Base-by-base conservation (phyloP, 768 basidiomycete species). In the Lentinula boryana region DNA sequence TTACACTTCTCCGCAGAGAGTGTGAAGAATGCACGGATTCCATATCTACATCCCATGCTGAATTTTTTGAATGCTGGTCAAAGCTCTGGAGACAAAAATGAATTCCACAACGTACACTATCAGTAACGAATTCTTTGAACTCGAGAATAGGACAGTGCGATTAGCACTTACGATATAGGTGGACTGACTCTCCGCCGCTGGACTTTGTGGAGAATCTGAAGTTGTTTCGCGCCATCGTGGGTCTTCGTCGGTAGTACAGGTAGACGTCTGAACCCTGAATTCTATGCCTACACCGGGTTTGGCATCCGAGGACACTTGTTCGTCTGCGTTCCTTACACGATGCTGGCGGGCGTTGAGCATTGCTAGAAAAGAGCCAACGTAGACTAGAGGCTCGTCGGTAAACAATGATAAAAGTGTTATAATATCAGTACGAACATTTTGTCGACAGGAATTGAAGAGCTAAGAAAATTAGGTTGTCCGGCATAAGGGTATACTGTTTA, bases 391-490 rank as follows among this genome's bases (percentile, higher is more conserved):
- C 1, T 53, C 15, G 23, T 56, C 40, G 21, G 48, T 15, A n/a
- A 33, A 35, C 54, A 13, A 58, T 46, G 21, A 63, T 12, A 2
- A 60, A 35, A 38, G 2, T 41, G 13, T 18, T 16, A 35, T 41
- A 6, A 43, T 6, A 41, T 33, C 21, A 21, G 15, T 21, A 68
- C 75, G 32, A 69, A 80, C 80, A 68, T 65, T 79, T 77, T 10
- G 79, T 80, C 8, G 78, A 68, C 6, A 81, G 64, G 60, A 78
- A 79, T 57, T 76, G 72, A 9, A 82, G 63, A 1, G 71, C 72
- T 27, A 80, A 65, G 67, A 77, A 80, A 40, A 79, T 67, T 62
- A 80, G 75, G 3, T 75, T 80, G 50, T 76, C 71, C 1, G 79
- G 78, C 23, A 78, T 60, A 5, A 79, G 67, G 44, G 78, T 75